phyloP scores from a whole-genome alignment of 108 stramenopile species.

The Discostella stelligeroides region DNA sequence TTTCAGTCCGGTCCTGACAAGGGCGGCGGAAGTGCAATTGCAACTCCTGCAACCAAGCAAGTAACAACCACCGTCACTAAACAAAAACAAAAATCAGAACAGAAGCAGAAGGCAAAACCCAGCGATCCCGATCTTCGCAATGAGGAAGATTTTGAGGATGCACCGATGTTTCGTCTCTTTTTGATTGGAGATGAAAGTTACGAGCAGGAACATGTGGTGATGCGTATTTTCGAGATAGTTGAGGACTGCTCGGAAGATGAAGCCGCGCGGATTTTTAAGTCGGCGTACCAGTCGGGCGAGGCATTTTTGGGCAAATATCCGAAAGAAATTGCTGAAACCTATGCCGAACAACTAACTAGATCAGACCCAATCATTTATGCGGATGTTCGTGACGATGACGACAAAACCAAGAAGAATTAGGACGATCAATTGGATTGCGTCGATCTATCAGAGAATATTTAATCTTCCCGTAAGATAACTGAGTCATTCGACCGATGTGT shows the following conservation, averaged over 20 bases:
- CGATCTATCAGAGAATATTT: too few relatives aligned
- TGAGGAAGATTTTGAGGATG: constrained; percentile 86
- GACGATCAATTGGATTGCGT: too few relatives aligned
- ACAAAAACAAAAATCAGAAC: constrained; percentile 49
- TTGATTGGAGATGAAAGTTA: constrained; percentile 89
- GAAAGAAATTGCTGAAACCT: constrained; percentile 78
- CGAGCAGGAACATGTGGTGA: constrained; percentile 84
- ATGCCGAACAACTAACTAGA: constrained; percentile 83
- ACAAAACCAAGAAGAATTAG: neutral
- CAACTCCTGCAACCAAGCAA: constrained; percentile 61
- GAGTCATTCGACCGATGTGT: too few relatives aligned
- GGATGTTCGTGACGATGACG: constrained; percentile 73
- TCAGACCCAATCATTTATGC: constrained; percentile 89
- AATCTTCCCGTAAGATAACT: too few relatives aligned
- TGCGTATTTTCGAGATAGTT: constrained; percentile 69
- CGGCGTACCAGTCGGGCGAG: constrained; percentile 68
- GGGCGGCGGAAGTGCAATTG: constrained; percentile 74
- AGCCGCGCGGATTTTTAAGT: constrained; percentile 65
- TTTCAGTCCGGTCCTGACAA: constrained; percentile 26
- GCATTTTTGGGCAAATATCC: constrained; percentile 87
- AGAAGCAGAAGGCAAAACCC: constrained; percentile 48
- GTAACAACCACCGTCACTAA: constrained; percentile 57
- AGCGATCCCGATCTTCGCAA: constrained; percentile 57
- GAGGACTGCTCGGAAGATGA: constrained; percentile 82
- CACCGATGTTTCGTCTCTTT: constrained; percentile 89